A percentile compares a stretch with the other conserved stretches of the same genome.
These are phyloP conservation scores for Rutstroemia sp. DNA, from an alignment of 2,329 filamentous ascomycete genomes.

Conservation along the genomic window DNA sequence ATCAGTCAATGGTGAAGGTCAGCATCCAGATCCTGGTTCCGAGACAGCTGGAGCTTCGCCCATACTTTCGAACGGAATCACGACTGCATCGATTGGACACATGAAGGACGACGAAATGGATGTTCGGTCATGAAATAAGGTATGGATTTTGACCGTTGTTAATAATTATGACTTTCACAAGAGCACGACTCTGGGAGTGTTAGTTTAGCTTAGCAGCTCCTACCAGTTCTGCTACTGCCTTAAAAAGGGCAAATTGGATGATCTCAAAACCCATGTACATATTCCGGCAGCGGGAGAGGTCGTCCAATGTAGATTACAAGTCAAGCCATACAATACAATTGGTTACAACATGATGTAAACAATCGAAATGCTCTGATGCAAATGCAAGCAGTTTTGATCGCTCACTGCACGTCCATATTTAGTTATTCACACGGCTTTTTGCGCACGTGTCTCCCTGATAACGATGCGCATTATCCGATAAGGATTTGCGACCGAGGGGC, in stretches of 20 bases:
- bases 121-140: background rate
- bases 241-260: background rate
- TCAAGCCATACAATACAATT: background rate
- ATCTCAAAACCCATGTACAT: background rate
- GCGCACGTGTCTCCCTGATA: background rate
- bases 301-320: conserved; percentile 1
- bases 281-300: background rate
- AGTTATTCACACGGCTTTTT: background rate
- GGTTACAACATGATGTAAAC: background rate
- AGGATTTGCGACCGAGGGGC: background rate
- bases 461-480: background rate
- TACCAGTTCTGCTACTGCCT: background rate
- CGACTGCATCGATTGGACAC: background rate
- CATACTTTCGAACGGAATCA: background rate
- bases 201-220: background rate
- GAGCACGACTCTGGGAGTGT: background rate
- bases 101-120: background rate
- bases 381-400: too few relatives aligned
- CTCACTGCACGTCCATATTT: background rate
- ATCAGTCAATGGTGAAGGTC: conserved; percentile 19
- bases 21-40: background rate
- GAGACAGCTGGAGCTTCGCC: background rate
- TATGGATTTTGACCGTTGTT: background rate
- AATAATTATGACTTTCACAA: background rate
- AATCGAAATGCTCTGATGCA: background rate